Evolutionary conservation across 106 monocot genomes (phyloP).

Genomic region (Iris macrosiphon): DNA sequence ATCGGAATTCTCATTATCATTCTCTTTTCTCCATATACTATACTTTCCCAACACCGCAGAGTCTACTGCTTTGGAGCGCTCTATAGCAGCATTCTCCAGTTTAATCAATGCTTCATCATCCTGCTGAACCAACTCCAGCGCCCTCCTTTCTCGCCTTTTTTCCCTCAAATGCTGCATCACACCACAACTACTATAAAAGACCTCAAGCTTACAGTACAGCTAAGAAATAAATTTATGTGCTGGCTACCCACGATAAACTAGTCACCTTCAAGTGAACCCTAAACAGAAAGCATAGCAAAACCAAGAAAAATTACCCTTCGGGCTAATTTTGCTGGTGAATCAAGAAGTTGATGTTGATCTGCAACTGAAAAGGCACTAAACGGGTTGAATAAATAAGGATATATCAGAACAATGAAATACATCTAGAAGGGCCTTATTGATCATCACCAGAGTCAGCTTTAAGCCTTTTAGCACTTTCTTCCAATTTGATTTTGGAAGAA

Average conservation of each 20-base stretch:
- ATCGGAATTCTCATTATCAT: slow-evolving; percentile 68
- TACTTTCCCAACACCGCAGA: slow-evolving; percentile 65
- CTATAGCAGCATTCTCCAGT: slow-evolving; percentile 71
- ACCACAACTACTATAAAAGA: background rate
- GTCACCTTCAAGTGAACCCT: background rate
- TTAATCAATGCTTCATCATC: slow-evolving; percentile 42
- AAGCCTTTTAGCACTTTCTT: slow-evolving; percentile 10
- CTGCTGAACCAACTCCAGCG: slow-evolving; percentile 33
- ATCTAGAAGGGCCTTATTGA: background rate
- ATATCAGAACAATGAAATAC: background rate
- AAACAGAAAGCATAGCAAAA: background rate
- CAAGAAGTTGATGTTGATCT: slow-evolving; percentile 28
- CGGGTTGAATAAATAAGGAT: background rate
- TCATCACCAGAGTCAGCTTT: slow-evolving; percentile 29
- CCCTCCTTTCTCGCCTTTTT: slow-evolving; percentile 37
- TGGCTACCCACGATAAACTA: no score
- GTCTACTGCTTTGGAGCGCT: slow-evolving; percentile 60
- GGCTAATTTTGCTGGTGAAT: slow-evolving; percentile 37
- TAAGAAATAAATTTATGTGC: no score
- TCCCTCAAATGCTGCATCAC: slow-evolving; percentile 50
- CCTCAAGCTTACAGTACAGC: no score
- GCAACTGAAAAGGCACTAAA: slow-evolving; percentile 5
- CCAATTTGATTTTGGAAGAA: slow-evolving; percentile 1
- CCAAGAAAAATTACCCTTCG: slow-evolving; percentile 40
- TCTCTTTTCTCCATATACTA: slow-evolving; percentile 60